A percentile compares a stretch with the other conserved stretches of the same genome.
Evolutionary conservation across 495 filamentous ascomycete genomes (phyloP).

Genomic region (Neurospora tetraspora): DNA sequence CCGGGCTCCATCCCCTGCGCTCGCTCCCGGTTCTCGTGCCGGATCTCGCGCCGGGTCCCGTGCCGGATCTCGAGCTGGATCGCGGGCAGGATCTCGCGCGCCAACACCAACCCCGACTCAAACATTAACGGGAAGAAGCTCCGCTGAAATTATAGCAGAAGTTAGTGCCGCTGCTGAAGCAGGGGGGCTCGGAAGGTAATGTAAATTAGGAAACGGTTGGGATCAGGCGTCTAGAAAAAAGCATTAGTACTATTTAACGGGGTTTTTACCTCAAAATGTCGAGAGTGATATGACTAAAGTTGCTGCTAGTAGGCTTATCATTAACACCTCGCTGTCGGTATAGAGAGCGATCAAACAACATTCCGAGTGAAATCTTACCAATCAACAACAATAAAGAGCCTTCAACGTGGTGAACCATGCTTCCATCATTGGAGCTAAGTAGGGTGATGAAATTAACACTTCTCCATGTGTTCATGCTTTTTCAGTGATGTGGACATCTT

Average conservation of each 20-base stretch:
- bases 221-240: background rate
- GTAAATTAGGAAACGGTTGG: background rate
- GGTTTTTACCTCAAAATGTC: background rate
- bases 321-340: background rate
- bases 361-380: background rate
- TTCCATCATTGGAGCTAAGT: background rate
- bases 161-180: background rate
- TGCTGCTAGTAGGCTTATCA: background rate
- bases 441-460: background rate
- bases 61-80: background rate
- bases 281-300: background rate
- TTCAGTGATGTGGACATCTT: background rate
- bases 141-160: background rate
- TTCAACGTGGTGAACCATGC: background rate
- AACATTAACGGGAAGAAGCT: background rate
- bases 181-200: background rate
- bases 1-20: conserved; percentile 3
- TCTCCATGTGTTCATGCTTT: background rate
- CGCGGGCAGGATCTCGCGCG: background rate
- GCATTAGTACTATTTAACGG: background rate
- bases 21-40: background rate
- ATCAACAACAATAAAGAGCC: background rate
- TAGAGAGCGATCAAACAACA: background rate
- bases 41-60: background rate
- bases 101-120: background rate